Conservation (phyloP, 2,329 filamentous ascomycete genomes). For the Penicillium decumbens region DNA sequence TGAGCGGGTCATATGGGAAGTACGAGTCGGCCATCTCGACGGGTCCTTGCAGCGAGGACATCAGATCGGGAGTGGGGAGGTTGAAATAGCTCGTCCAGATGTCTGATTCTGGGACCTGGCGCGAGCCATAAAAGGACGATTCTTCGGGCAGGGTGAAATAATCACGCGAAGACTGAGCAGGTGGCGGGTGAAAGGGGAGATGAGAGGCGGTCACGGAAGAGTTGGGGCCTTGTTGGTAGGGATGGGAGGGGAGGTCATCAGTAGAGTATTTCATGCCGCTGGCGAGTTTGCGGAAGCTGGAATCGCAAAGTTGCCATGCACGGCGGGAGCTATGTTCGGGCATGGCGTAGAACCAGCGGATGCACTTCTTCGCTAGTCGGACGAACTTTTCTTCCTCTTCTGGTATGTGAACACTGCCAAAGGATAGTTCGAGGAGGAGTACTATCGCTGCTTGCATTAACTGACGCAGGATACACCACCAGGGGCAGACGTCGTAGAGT, state of each 20-base stretch:
- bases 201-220: not conserved
- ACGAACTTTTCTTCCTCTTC: conserved; percentile 38
- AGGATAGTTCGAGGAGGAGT: conserved; percentile 45
- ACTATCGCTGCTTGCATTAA: conserved; percentile 45
- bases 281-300: conserved; percentile 34
- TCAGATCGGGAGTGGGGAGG: conserved; percentile 14
- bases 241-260: conserved; percentile 30
- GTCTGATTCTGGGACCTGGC: conserved; percentile 7
- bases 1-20: conserved; percentile 40
- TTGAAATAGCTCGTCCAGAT: conserved; percentile 13
- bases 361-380: conserved; percentile 39
- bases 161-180: conserved; percentile 2
- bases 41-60: conserved; percentile 8
- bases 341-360: conserved; percentile 44
- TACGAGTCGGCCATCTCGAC: conserved; percentile 24
- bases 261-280: conserved; percentile 34
- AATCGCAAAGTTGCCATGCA: conserved; percentile 42
- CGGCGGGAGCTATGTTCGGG: conserved; percentile 38
- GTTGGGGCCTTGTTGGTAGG: conserved; percentile 12
- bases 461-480: conserved; percentile 46
- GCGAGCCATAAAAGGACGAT: conserved; percentile 5
- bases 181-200: not conserved
- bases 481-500: conserved; percentile 41
- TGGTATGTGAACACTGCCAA: conserved; percentile 42
- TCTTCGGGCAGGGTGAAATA: conserved; percentile 16